These are phyloP conservation scores for Aspergillus aculeatus DNA, from an alignment of 2,329 filamentous ascomycete genomes.

Conservation along the genomic window DNA sequence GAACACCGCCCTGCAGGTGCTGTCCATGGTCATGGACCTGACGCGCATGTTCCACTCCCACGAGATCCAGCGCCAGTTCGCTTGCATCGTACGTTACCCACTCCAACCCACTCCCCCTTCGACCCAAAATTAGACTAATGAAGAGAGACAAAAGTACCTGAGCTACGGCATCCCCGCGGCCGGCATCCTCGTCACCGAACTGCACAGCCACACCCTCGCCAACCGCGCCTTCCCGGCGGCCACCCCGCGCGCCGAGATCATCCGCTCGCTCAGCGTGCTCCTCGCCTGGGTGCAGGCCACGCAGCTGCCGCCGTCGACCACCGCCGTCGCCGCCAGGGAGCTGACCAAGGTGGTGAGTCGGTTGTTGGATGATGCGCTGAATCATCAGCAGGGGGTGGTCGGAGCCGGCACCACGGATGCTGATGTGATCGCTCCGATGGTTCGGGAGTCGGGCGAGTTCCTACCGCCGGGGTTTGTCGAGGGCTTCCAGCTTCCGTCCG, in stretches of 20 bases:
- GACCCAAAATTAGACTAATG: too few relatives aligned
- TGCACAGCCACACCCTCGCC: constrained; percentile 21
- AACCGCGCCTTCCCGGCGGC: constrained; percentile 17
- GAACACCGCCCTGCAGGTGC: constrained; percentile 22
- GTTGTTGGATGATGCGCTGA: constrained; percentile 22
- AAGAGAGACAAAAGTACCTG: constrained; percentile 8
- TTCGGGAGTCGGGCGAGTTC: neutral
- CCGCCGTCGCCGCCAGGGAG: constrained; percentile 15
- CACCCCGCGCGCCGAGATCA: constrained; percentile 22
- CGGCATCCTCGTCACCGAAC: constrained; percentile 22
- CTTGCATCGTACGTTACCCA: constrained; percentile 17
- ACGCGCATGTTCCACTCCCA: constrained; percentile 13
- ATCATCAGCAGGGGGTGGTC: constrained; percentile 22
- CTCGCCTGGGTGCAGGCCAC: constrained; percentile 22
- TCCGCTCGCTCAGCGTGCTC: constrained; percentile 23
- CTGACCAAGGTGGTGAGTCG: constrained; percentile 21
- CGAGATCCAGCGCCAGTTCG: constrained; percentile 14
- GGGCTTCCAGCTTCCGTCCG: neutral
- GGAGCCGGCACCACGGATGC: neutral
- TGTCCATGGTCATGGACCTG: constrained; percentile 22
- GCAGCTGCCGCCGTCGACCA: constrained; percentile 4
- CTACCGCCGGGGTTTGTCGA: neutral
- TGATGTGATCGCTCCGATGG: neutral
- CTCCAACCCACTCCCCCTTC: too few relatives aligned
- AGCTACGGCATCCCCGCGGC: constrained; percentile 22